Evolutionary conservation across 345 rosid genomes (phyloP).

Genomic region (Cochlearia excelsa): DNA sequence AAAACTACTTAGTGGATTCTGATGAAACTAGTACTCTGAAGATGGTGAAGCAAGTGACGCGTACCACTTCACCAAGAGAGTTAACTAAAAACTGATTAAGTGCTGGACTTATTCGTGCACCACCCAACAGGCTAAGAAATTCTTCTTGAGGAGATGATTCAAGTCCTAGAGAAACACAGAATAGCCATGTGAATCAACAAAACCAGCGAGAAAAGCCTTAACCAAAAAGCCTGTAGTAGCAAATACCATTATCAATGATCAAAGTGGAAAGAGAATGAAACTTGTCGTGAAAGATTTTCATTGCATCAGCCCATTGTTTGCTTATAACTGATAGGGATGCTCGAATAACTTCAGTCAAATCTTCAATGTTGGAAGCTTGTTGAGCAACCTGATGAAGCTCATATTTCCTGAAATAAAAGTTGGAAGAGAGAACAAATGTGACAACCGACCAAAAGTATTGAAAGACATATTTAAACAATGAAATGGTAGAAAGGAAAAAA

Average conservation of each 20-base stretch:
- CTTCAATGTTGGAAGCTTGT: constrained; percentile 85
- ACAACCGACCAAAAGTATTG: constrained; percentile 6
- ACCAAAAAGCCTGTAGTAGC: constrained; percentile 15
- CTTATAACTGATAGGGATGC: constrained; percentile 72
- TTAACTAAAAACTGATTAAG: constrained; percentile 87
- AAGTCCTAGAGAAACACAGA: constrained; percentile 48
- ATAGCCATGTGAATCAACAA: constrained; percentile 20
- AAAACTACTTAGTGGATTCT: constrained; percentile 25
- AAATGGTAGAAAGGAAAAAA: constrained; percentile 6
- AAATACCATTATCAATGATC: constrained; percentile 69
- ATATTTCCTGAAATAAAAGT: constrained; percentile 53
- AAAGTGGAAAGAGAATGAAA: constrained; percentile 66
- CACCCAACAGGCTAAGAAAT: constrained; percentile 84
- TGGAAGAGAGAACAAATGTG: neutral
- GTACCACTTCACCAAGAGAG: constrained; percentile 82
- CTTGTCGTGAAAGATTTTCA: constrained; percentile 70
- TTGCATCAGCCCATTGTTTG: constrained; percentile 90
- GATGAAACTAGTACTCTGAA: constrained; percentile 16
- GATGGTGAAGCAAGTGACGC: constrained; percentile 27
- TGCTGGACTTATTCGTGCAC: constrained; percentile 87
- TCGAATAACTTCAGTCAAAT: constrained; percentile 74
- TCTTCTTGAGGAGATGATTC: constrained; percentile 95
- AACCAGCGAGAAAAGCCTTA: constrained; percentile 11
- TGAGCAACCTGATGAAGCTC: constrained; percentile 95
- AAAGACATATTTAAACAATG: neutral